Conservation (phyloP, 345 rosid species). For the Brassica incana region DNA sequence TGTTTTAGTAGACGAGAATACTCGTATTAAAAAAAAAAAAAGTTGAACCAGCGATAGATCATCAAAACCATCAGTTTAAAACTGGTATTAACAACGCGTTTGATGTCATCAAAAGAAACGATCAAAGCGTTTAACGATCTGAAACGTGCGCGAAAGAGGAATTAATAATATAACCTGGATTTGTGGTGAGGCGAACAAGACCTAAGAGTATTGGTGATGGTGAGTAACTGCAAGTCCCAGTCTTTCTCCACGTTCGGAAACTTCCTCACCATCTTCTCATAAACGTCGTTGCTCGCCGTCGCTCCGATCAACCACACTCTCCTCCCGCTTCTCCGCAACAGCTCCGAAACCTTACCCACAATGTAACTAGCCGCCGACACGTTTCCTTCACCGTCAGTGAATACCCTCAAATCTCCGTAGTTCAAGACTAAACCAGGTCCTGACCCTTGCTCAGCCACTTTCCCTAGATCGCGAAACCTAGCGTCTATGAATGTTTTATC, state of each 20-base stretch:
- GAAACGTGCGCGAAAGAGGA: not conserved
- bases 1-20: not conserved
- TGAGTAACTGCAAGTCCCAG: conserved; percentile 83
- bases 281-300: conserved; percentile 56
- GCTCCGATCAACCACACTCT: conserved; percentile 72
- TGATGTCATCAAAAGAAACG: not conserved
- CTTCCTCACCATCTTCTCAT: conserved; percentile 50
- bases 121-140: not conserved
- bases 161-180: conserved; percentile 55
- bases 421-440: conserved; percentile 59
- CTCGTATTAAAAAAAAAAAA: not conserved
- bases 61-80: not conserved
- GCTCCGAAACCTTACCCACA: conserved; percentile 50
- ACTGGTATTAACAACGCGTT: conserved; percentile 2
- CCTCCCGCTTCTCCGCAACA: conserved; percentile 45
- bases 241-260: conserved; percentile 66
- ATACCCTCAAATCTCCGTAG: conserved; percentile 61
- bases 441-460: conserved; percentile 39
- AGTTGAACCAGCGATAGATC: not conserved
- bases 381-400: conserved; percentile 30
- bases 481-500: conserved; percentile 38
- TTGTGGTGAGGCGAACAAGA: conserved; percentile 54
- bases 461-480: conserved; percentile 52
- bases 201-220: conserved; percentile 56
- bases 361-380: conserved; percentile 39